Percentiles rank a stretch among this genome's conserved stretches.
These are phyloP conservation scores for Aspergillus calidoustus DNA, from an alignment of 2,329 filamentous ascomycete species.

Conservation along the genomic window DNA sequence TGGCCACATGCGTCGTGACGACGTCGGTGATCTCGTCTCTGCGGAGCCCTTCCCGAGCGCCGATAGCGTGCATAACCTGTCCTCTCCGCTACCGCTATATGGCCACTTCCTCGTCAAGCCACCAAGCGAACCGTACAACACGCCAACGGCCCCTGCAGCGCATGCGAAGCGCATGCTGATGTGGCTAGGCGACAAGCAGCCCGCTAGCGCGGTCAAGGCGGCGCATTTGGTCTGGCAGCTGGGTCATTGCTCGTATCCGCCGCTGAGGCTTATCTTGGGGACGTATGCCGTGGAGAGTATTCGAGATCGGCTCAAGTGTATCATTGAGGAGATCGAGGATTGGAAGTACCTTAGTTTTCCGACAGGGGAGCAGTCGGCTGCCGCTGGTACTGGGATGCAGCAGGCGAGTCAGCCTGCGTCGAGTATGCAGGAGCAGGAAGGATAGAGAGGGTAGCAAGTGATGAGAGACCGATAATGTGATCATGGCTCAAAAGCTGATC, in stretches of 20 bases:
- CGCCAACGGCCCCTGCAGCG: slow-evolving; percentile 77
- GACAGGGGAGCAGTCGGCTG: slow-evolving; percentile 36
- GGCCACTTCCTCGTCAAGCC: slow-evolving; percentile 91
- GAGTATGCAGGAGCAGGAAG: slow-evolving; percentile 6
- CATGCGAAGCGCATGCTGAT: slow-evolving; percentile 91
- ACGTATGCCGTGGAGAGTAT: slow-evolving; percentile 97
- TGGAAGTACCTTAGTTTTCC: slow-evolving; percentile 85
- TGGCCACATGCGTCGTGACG: slow-evolving; percentile 84
- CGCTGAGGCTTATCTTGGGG: slow-evolving; percentile 81
- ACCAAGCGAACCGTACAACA: slow-evolving; percentile 78
- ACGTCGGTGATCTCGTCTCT: slow-evolving; percentile 51
- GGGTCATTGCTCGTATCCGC: slow-evolving; percentile 92
- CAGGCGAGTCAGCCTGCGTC: background rate
- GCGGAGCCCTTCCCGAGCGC: slow-evolving; percentile 9
- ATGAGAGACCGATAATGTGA: background rate
- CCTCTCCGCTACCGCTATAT: slow-evolving; percentile 72
- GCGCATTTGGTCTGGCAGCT: slow-evolving; percentile 94
- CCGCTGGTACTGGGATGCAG: background rate
- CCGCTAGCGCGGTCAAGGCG: slow-evolving; percentile 89
- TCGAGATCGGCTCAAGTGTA: slow-evolving; percentile 81
- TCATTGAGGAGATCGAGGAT: slow-evolving; percentile 93
- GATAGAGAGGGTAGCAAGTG: background rate
- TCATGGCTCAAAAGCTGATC: background rate
- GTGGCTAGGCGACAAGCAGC: slow-evolving; percentile 91
- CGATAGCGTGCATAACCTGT: slow-evolving; percentile 36